Conservation (phyloP, 2,329 filamentous ascomycete species). For the Parastagonospora nodorum region DNA sequence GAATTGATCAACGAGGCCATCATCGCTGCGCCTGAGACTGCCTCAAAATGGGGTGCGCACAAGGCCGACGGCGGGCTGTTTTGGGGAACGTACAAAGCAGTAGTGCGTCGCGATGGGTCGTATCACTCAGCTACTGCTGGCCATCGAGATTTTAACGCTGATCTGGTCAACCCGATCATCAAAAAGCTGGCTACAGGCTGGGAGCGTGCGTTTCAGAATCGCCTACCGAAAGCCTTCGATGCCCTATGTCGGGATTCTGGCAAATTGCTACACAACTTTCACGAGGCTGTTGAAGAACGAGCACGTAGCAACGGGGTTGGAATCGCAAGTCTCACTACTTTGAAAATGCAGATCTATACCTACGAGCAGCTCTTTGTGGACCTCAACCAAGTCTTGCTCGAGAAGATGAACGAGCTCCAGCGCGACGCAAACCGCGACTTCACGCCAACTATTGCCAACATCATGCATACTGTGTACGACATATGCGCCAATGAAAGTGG, state of each 20-base stretch:
- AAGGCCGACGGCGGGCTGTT: constrained; percentile 53
- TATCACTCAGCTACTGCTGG: constrained; percentile 48
- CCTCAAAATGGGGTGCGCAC: constrained; percentile 44
- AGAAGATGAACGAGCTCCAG: constrained; percentile 52
- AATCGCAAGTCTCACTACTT: constrained; percentile 47
- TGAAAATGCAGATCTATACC: constrained; percentile 49
- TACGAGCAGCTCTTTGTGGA: constrained; percentile 51
- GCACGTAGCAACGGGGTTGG: constrained; percentile 47
- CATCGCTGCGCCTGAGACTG: constrained; percentile 40
- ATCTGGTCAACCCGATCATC: constrained; percentile 48
- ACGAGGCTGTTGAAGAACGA: constrained; percentile 49
- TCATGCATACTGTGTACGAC: constrained; percentile 56
- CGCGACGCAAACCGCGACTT: constrained; percentile 61
- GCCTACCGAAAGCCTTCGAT: constrained; percentile 49
- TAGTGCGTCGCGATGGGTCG: constrained; percentile 57
- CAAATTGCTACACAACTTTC: constrained; percentile 48
- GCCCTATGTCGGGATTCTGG: constrained; percentile 41
- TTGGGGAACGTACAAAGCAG: constrained; percentile 63
- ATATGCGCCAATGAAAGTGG: constrained; percentile 53
- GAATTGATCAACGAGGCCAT: constrained; percentile 48
- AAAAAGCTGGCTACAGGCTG: constrained; percentile 50
- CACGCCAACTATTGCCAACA: constrained; percentile 52
- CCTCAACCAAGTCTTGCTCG: constrained; percentile 39
- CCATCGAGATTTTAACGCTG: constrained; percentile 48
- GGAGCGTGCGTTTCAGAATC: constrained; percentile 52